Evolutionary conservation across 768 basidiomycete genomes (phyloP).

Genomic region (Grammothele lineata): DNA sequence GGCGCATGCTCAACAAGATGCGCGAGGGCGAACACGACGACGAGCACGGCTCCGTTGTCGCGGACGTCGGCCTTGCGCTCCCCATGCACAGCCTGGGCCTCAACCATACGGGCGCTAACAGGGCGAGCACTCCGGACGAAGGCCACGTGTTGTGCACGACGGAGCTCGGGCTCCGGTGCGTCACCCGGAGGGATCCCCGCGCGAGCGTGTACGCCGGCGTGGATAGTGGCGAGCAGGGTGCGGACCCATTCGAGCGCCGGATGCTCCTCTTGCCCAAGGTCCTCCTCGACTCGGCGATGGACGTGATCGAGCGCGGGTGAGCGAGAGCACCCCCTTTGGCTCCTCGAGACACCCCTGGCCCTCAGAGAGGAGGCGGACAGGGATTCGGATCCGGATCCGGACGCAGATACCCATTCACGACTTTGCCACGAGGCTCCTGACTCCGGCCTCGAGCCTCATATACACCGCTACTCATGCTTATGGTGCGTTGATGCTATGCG

Average conservation of each 20-base stretch:
- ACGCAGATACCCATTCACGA: not conserved
- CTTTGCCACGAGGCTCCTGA: too few relatives aligned
- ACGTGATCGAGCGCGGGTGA: constrained; percentile 34
- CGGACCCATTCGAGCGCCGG: constrained; percentile 49
- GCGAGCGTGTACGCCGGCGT: constrained; percentile 15
- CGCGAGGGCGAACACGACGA: constrained; percentile 42
- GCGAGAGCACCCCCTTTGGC: too few relatives aligned
- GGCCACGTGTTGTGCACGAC: constrained; percentile 56
- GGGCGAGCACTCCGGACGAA: constrained; percentile 4
- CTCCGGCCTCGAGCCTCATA: too few relatives aligned
- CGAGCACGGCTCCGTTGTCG: constrained; percentile 4
- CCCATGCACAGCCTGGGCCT: too few relatives aligned
- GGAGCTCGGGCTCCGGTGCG: constrained; percentile 66
- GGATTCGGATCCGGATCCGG: not conserved
- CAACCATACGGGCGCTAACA: constrained; percentile 1
- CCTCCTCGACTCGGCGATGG: constrained; percentile 65
- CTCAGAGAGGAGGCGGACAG: not conserved
- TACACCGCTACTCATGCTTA: too few relatives aligned
- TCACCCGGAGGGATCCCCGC: constrained; percentile 39
- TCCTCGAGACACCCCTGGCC: not conserved
- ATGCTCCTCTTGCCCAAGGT: constrained; percentile 70
- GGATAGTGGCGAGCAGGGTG: constrained; percentile 31
- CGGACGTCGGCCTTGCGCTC: not conserved
- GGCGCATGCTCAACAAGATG: constrained; percentile 59
- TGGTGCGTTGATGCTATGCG: too few relatives aligned